Evolutionary conservation across 2,329 filamentous ascomycete genomes (phyloP).

Genomic region (Coniochaeta sp.): DNA sequence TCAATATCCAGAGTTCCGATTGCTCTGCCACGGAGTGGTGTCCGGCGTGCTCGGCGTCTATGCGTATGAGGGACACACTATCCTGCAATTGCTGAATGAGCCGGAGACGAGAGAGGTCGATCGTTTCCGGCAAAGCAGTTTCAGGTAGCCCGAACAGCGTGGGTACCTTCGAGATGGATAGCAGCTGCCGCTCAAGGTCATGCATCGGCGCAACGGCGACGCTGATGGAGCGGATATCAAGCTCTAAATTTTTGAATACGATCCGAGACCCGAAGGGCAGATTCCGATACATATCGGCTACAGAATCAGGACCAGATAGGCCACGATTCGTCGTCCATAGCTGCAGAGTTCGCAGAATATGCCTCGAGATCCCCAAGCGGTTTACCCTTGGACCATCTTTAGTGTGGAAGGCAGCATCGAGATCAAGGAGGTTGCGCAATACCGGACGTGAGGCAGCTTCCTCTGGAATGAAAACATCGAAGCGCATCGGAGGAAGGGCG

Average conservation of each 20-base stretch:
- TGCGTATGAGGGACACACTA: constrained; percentile 47
- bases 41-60: constrained; percentile 19
- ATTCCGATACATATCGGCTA: constrained; percentile 30
- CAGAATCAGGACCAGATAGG: constrained; percentile 17
- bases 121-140: constrained; percentile 29
- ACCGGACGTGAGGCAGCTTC: constrained; percentile 29
- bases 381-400: constrained; percentile 40
- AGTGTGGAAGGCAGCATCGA: constrained; percentile 47
- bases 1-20: constrained; percentile 39
- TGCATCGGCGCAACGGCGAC: constrained; percentile 42
- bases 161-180: constrained; percentile 33
- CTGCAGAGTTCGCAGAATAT: constrained; percentile 47
- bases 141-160: constrained; percentile 34
- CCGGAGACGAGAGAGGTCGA: constrained; percentile 42
- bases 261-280: constrained; percentile 52
- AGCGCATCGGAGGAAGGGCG: constrained; percentile 39
- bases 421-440: constrained; percentile 38
- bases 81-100: constrained; percentile 49
- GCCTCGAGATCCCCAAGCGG: constrained; percentile 41
- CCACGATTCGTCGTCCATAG: constrained; percentile 33
- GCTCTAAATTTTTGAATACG: constrained; percentile 42
- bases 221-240: constrained; percentile 35
- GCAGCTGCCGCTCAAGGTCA: constrained; percentile 43
- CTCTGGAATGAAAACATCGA: constrained; percentile 52
- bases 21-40: constrained; percentile 7